These are phyloP conservation scores for Populus deltoides DNA, from an alignment of 345 rosid genomes.

Conservation along the genomic window DNA sequence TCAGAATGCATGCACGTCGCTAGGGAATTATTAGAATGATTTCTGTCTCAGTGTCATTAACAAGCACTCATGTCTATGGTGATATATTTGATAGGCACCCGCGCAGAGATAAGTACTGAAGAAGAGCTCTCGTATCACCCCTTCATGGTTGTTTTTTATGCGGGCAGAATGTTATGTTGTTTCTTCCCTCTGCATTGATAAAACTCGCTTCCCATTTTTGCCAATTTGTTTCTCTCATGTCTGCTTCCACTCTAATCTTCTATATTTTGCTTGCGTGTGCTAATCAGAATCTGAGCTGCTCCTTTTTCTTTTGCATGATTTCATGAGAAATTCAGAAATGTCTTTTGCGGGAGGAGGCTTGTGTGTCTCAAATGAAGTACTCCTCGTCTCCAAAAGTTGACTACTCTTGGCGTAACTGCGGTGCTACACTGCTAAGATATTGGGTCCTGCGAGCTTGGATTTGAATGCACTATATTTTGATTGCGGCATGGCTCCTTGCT, in stretches of 20 bases:
- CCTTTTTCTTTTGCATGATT: background rate
- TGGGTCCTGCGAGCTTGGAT: slow-evolving; percentile 4
- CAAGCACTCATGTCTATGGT: too few relatives aligned
- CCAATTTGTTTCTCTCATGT: too few relatives aligned
- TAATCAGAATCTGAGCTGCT: background rate
- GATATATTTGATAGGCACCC: background rate
- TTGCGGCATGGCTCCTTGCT: background rate
- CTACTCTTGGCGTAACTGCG: background rate
- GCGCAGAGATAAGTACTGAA: background rate
- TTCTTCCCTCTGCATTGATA: too few relatives aligned
- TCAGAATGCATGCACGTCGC: background rate
- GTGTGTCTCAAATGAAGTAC: slow-evolving; percentile 24
- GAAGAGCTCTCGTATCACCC: background rate
- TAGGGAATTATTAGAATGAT: background rate
- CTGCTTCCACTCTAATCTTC: background rate
- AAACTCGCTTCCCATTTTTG: background rate
- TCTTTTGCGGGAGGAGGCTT: slow-evolving; percentile 31
- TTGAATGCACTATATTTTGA: background rate
- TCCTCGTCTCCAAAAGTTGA: background rate
- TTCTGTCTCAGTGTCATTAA: too few relatives aligned
- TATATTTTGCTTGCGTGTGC: background rate
- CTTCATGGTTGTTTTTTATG: background rate
- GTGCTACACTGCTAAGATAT: too few relatives aligned
- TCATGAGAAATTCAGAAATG: slow-evolving; percentile 19
- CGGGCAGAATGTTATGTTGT: background rate